These are phyloP conservation scores for Cupressus sempervirens DNA, from an alignment of 75 land plant genomes.

Conservation along the genomic window DNA sequence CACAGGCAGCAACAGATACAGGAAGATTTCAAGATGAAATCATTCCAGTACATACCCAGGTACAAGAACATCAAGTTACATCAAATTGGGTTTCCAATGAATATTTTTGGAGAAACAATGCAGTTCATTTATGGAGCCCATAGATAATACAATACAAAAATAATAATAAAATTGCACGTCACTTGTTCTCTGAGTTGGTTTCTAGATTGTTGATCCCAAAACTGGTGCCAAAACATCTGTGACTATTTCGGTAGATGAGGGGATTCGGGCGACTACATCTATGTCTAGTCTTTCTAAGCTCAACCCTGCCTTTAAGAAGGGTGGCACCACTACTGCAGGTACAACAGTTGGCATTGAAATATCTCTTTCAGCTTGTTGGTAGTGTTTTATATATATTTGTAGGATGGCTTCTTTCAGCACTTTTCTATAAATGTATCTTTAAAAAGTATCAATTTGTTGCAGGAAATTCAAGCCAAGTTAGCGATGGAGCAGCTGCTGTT, in stretches of 20 bases:
- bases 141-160: neutral
- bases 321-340: slow-evolving; percentile 27
- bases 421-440: neutral
- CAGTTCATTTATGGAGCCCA: neutral
- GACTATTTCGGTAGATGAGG: slow-evolving; percentile 21
- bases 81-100: neutral
- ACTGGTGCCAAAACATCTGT: slow-evolving; percentile 15
- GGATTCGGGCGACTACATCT: slow-evolving; percentile 21
- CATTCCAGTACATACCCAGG: slow-evolving; percentile 25
- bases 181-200: slow-evolving; percentile 4
- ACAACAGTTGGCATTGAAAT: neutral
- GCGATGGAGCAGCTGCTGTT: slow-evolving; percentile 29
- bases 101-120: neutral
- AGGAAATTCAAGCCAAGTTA: slow-evolving; percentile 25
- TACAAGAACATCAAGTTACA: neutral
- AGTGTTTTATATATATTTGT: neutral
- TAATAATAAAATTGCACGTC: neutral
- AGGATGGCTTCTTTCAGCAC: neutral
- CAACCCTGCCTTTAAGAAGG: slow-evolving; percentile 23
- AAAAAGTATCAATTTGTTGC: neutral
- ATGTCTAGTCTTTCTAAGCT: slow-evolving; percentile 19
- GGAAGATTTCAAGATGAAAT: slow-evolving; percentile 29
- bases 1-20: slow-evolving; percentile 21
- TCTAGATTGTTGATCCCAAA: slow-evolving; percentile 22
- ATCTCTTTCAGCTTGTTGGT: neutral